Evolutionary conservation across 2,329 filamentous ascomycete genomes (phyloP), one percentile per base, ranked within the genome.

Genomic region (Diaporthe sp.): DNA sequence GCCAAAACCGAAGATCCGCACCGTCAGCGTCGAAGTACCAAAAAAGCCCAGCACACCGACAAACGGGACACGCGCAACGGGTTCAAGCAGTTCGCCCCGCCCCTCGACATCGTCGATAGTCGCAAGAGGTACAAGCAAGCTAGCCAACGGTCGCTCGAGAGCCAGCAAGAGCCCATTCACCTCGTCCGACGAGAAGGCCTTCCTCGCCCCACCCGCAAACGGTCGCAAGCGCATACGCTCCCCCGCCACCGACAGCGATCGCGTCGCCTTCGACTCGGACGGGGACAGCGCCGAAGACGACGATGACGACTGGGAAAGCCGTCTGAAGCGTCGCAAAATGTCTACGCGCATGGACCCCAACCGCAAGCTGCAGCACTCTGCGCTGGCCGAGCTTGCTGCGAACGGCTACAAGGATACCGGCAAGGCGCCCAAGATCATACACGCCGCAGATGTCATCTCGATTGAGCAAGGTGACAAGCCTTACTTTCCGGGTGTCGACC

Each of bases 381-480:
- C 75, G 72, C 68, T 80, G 44, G 80, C 76, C 76, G 72, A 74
- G 47, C 75, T 78, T 37, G 71, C 53, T 20, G 70, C 47, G 20
- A n/a, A 57, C 28, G 78, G 71, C 15, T 73, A 73, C 28, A 55
- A 67, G 20, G 58, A 68, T 51, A 84, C 83, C 73, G 89, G 88
- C 55, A 83, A 85, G 55, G 84, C 83, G 34, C 82, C 87, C 49
- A 81, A 82, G 47, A 88, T 92, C 75, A 88, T 93, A 39, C 91
- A 93, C 78, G 91, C 91, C 6, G 88, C 87, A 6, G 86, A 91
- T 78, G 86, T 92, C 31, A 88, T 88, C 51, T 90, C 86, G 60
- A 82, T 88, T 31, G 84, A 86, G 72, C 85, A 87, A 8, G 88
- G 87, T 57, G 90, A 88, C 76, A 86, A 88, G 39, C 87, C 87